Percentiles rank a stretch among this genome's conserved stretches.
Conservation (phyloP, 2,329 filamentous ascomycete genomes). For the Fusarium buharicum region DNA sequence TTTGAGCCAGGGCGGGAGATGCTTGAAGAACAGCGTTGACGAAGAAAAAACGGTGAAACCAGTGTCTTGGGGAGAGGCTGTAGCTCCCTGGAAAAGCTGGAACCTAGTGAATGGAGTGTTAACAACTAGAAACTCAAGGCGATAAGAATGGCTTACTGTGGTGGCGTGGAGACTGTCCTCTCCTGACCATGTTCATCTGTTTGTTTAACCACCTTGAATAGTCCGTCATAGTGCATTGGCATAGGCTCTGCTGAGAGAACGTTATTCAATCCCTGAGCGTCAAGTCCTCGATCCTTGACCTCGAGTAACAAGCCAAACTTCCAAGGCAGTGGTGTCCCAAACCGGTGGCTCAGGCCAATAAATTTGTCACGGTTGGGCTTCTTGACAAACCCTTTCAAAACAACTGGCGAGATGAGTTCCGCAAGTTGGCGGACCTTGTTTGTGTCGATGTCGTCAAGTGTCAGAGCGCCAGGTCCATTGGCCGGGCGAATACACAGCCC, state of each 20-base stretch:
- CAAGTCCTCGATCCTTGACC: conserved; percentile 59
- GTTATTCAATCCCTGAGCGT: conserved; percentile 60
- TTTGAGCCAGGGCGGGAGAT: conserved; percentile 54
- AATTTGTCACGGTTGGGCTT: conserved; percentile 58
- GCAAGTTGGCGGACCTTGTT: conserved; percentile 58
- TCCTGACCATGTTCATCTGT: conserved; percentile 52
- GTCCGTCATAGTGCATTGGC: conserved; percentile 67
- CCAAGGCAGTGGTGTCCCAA: conserved; percentile 62
- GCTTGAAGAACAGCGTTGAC: conserved; percentile 60
- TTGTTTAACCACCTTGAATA: conserved; percentile 63
- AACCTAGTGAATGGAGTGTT: conserved; percentile 50
- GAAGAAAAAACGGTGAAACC: conserved; percentile 66
- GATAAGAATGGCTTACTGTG: conserved; percentile 48
- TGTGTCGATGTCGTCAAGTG: conserved; percentile 57
- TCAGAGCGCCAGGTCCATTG: conserved; percentile 46
- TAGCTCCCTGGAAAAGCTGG: conserved; percentile 63
- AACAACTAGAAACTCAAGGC: not conserved
- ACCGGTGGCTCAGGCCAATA: conserved; percentile 57
- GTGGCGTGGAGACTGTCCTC: conserved; percentile 56
- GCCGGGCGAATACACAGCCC: conserved; percentile 56
- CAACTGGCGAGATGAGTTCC: conserved; percentile 62
- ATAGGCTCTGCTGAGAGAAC: conserved; percentile 64
- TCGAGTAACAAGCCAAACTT: conserved; percentile 63
- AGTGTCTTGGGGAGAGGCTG: conserved; percentile 59
- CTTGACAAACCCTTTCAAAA: conserved; percentile 63